Evolutionary conservation across 2,329 filamentous ascomycete genomes (phyloP), one percentile per base, ranked within the genome.

Genomic region (Xylaria sp.): DNA sequence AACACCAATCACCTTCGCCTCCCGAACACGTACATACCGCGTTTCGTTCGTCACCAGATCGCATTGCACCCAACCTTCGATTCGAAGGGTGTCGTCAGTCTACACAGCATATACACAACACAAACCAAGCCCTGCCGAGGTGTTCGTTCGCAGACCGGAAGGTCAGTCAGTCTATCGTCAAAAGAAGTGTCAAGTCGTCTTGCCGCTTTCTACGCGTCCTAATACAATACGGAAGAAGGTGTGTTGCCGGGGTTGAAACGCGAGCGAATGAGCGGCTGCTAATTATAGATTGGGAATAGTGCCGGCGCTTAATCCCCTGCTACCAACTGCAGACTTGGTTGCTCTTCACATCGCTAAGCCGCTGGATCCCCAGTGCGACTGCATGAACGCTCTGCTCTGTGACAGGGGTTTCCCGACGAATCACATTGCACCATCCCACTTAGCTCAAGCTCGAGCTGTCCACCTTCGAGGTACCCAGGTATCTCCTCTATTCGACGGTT

Each of bases 221-320:
- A 28, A 28, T 28, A 28, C 28, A 28, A 28, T 28, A 28, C n/a
- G 20, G 46, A 48, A 41, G 9, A 15, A 55, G 23, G 55, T 50
- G 68, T 66, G 64, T 65, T 70, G 61, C 71, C 60, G 59, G 59
- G 50, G 68, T 23, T 28, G 55, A 44, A 46, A 44, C 56, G 25
- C 18, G 39, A 48, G 56, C 65, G 71, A 74, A 72, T 71, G 74
- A 75, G 72, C 73, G 76, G 75, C 74, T 73, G 74, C 76, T 77
- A 77, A 77, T 74, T 72, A 75, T 77, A 77, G 72, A 73, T 65
- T 66, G 65, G 70, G 72, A 64, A 74, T 74, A 74, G 76, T 74
- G 63, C 74, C 74, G 74, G 76, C 76, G 76, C 76, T 77, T 77
- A 77, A 73, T 58, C 32, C 54, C 51, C 65, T 66, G 63, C 23